Conservation (phyloP, 257 asterid genomes). For the Dorcoceras hygrometricum region DNA sequence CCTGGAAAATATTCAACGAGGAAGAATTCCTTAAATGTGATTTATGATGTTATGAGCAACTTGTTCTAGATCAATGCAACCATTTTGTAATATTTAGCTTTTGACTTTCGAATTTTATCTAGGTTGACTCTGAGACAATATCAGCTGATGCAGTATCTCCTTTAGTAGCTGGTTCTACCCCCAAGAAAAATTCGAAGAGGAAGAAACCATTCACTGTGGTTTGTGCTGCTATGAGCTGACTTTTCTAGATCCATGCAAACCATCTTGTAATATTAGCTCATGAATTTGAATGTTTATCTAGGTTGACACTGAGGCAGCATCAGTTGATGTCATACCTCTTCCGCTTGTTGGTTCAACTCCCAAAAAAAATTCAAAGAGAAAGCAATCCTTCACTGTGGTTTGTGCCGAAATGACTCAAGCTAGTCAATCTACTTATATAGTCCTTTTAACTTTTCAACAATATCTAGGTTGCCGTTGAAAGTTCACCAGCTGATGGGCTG, state of each 20-base stretch:
- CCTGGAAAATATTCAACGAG: neutral
- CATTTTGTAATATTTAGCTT: neutral
- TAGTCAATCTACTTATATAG: neutral
- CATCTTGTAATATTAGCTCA: constrained; percentile 15
- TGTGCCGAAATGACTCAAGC: neutral
- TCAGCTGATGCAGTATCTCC: neutral
- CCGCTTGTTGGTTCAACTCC: too few species aligned
- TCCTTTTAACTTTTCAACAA: neutral
- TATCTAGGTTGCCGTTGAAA: neutral
- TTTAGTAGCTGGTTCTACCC: neutral
- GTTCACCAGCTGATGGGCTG: neutral
- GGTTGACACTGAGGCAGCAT: constrained; percentile 25
- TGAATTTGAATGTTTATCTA: constrained; percentile 26
- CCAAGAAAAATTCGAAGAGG: neutral
- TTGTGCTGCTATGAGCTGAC: constrained; percentile 25
- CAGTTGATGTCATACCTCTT: neutral
- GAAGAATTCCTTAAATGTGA: neutral
- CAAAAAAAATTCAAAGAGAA: too few species aligned
- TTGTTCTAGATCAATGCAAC: constrained; percentile 7
- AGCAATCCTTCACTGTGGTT: neutral
- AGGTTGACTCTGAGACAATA: neutral
- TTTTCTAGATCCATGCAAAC: constrained; percentile 21
- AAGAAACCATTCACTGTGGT: constrained; percentile 27
- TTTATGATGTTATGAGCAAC: neutral
- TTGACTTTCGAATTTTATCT: neutral